Evolutionary conservation across 441 rosid genomes (phyloP).

Genomic region (Corymbia citriodora): DNA sequence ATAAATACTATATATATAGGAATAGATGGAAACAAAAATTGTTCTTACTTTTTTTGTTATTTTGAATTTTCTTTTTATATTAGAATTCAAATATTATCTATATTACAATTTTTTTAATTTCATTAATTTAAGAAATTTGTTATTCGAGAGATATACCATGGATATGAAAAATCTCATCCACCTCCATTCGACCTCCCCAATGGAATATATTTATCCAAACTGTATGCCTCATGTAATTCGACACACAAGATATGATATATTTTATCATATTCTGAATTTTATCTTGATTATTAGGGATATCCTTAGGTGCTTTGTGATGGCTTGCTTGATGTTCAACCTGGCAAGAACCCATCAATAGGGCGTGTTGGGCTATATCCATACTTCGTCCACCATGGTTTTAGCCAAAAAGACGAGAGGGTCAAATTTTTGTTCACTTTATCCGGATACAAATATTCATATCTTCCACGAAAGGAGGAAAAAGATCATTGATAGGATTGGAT

Average conservation of each 20-base stretch:
- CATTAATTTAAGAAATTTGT: neutral
- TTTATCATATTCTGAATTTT: neutral
- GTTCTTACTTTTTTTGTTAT: neutral
- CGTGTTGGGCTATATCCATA: neutral
- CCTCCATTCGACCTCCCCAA: rapidly evolving
- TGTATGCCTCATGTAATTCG: rapidly evolving
- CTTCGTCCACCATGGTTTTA: neutral
- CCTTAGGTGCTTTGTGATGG: neutral
- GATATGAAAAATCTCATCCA: neutral
- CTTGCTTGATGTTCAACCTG: neutral
- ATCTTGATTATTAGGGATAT: neutral
- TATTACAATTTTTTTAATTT: neutral
- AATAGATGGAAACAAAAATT: neutral
- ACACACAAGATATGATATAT: neutral
- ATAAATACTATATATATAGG: neutral
- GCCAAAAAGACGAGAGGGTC: neutral
- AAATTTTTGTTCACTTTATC: no score
- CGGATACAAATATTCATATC: no score
- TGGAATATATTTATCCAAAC: neutral
- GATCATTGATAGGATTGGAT: neutral
- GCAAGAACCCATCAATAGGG: neutral
- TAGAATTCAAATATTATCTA: neutral
- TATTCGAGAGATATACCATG: neutral
- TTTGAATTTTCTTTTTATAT: no score
- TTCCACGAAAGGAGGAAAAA: neutral